Evolutionary conservation across 2,329 filamentous ascomycete species (phyloP).

Genomic region (Aspergillus cejpii): DNA sequence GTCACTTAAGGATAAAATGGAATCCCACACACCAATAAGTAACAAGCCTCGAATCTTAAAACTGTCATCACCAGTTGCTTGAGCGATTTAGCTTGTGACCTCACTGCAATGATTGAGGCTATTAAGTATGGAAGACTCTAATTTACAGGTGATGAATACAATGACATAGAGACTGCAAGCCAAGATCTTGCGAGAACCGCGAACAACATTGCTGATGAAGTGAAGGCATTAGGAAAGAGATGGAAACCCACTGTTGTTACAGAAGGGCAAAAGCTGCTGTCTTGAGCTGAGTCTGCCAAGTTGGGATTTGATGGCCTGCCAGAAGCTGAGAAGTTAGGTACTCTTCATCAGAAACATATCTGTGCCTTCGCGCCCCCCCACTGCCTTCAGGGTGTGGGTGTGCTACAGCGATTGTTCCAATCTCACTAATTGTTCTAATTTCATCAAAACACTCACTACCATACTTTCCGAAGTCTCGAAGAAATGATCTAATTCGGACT

Average conservation of each 20-base stretch:
- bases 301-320: neutral
- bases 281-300: neutral
- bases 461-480: neutral
- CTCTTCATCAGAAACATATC: neutral
- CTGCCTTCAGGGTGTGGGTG: no score
- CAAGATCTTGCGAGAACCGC: neutral
- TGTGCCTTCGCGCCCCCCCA: no score
- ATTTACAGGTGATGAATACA: neutral
- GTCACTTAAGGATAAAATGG: neutral
- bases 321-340: neutral
- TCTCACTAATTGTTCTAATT: no score
- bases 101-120: neutral
- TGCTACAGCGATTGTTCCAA: no score
- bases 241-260: neutral
- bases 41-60: neutral
- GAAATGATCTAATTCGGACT: slow-evolving; percentile 1
- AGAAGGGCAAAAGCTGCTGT: neutral
- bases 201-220: neutral
- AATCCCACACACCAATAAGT: neutral
- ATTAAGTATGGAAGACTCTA: neutral
- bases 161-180: neutral
- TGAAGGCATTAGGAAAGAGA: neutral
- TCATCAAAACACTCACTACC: no score
- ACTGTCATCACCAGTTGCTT: neutral
- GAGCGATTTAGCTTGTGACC: neutral